Conservation (phyloP, 257 asterid genomes). For the Linaria vulgaris region DNA sequence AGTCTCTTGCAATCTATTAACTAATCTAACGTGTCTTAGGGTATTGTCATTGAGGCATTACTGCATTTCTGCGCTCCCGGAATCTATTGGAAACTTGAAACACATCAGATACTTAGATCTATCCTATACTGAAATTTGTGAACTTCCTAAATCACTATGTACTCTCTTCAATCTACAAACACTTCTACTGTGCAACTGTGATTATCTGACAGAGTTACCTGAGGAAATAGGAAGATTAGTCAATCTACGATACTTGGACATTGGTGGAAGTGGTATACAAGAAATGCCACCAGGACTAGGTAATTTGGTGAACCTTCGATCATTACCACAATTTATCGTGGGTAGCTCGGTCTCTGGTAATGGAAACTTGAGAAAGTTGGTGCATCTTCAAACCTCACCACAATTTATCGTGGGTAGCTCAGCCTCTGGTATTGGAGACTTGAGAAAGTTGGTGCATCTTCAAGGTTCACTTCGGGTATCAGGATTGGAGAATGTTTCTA, state of each 20-base stretch:
- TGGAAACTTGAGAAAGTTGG: constrained; percentile 40
- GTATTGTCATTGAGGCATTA: constrained; percentile 42
- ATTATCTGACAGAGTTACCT: constrained; percentile 40
- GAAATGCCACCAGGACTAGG: constrained; percentile 35
- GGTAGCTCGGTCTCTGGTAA: constrained; percentile 33
- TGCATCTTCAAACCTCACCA: constrained; percentile 44
- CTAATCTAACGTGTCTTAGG: constrained; percentile 39
- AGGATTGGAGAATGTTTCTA: constrained; percentile 38
- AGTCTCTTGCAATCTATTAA: constrained; percentile 40
- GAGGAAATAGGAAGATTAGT: constrained; percentile 38
- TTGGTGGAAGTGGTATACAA: constrained; percentile 41
- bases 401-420: constrained; percentile 35
- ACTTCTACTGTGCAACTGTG: constrained; percentile 34
- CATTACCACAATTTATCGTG: constrained; percentile 37
- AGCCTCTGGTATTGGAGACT: constrained; percentile 35
- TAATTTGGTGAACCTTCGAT: constrained; percentile 37
- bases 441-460: constrained; percentile 43
- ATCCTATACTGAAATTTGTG: constrained; percentile 37
- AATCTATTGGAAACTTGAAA: constrained; percentile 43
- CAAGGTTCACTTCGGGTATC: constrained; percentile 41
- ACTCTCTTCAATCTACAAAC: constrained; percentile 42
- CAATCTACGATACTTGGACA: constrained; percentile 43
- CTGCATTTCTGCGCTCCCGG: constrained; percentile 43
- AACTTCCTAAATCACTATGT: constrained; percentile 42
- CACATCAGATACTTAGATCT: constrained; percentile 42